Base-by-base conservation (phyloP, 441 rosid genomes). In the Theobroma grandiflorum region DNA sequence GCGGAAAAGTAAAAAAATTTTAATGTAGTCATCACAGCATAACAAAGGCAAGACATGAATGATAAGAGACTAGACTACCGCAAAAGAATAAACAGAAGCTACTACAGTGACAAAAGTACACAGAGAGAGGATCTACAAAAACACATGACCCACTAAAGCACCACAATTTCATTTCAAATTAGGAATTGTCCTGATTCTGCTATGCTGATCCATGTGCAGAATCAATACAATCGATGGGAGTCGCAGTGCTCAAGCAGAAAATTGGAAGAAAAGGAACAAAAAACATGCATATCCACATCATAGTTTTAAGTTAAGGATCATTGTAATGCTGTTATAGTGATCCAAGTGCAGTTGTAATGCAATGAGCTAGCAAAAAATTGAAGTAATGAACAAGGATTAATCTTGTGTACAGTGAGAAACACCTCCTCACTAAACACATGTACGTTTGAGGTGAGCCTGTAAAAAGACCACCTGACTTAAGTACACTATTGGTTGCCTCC, bases 131-230 rank as follows among this genome's bases (percentile, higher is more conserved):
- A 62, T 73, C 20, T 22, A 61, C 7, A 47, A 42, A 4, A 66
- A 72, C 61, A 53, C 26, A 55, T 73, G 45, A 37, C 10, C 35
- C n/a, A n/a, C 20, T 38, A 20, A 20, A 20, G 10, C 37, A 67
- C 52, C 53, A 43, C 8, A 11, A 31, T 68, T 45, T 68, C 55
- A 31, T 68, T 45, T 68, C 55, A 68, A 43, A 55, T 35, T 31
- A 15, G 20, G 6, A 50, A 20, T 64, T 75, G 78, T 53, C 71
- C 72, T 38, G 50, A 47, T 78, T 47, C 65, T 37, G 73, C 43
- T 35, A 77, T 57, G 49, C 42, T 20, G 49, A 66, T 75, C 3
- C 69, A 49, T 38, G 73, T 49, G 40, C 62, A 80, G 74, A 84
- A 69, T 45, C 18, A 22, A 18, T 11, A 57, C 14, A 10, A 45